These are phyloP conservation scores for Salix purpurea DNA, from an alignment of 345 rosid genomes.

Conservation along the genomic window DNA sequence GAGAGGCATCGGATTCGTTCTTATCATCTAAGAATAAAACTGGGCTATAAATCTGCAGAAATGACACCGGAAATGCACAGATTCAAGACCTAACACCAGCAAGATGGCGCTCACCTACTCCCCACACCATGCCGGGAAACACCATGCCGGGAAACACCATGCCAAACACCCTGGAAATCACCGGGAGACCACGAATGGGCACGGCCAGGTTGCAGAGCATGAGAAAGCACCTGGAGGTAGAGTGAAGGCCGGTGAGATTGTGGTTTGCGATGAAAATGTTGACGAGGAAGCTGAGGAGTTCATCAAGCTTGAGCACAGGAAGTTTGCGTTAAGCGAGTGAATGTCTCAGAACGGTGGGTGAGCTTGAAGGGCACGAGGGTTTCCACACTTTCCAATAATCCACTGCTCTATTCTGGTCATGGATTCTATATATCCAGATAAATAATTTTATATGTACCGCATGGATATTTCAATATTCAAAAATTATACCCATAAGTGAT, in stretches of 20 bases:
- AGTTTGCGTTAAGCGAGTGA: slow-evolving; percentile 27
- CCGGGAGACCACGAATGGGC: slow-evolving; percentile 5
- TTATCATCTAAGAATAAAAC: slow-evolving; percentile 16
- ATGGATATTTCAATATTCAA: too few relatives aligned
- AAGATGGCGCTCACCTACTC: slow-evolving; percentile 11
- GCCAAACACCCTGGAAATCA: background rate
- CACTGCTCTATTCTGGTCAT: background rate
- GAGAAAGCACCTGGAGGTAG: background rate
- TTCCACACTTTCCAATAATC: background rate
- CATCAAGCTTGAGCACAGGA: slow-evolving; percentile 50
- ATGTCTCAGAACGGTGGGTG: background rate
- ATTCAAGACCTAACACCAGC: background rate
- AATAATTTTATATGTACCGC: background rate
- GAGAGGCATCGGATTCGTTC: slow-evolving; percentile 30
- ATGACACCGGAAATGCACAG: background rate
- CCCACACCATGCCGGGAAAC: background rate
- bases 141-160: background rate
- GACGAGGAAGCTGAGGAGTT: slow-evolving; percentile 63
- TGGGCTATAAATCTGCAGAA: slow-evolving; percentile 20
- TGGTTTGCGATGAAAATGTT: slow-evolving; percentile 27
- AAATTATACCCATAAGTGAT: too few relatives aligned
- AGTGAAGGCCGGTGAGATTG: background rate
- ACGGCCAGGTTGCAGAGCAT: slow-evolving; percentile 2
- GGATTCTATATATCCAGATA: background rate
- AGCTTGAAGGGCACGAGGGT: background rate